Conservation (phyloP, 2,329 filamentous ascomycete genomes). For the Waltergamsia citrina region DNA sequence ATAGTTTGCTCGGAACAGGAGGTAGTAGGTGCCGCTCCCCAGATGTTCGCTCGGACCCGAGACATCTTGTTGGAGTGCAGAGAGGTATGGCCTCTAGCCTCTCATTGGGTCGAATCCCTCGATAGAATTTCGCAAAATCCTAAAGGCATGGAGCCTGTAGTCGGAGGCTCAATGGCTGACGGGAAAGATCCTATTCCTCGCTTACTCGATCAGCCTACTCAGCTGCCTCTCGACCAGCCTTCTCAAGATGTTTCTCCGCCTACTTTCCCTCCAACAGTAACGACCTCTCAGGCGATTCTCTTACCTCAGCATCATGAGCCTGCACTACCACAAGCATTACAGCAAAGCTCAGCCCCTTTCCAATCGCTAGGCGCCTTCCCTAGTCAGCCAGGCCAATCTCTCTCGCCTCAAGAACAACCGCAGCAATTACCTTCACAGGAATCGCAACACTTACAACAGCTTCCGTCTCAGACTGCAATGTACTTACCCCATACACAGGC, state of each 20-base stretch:
- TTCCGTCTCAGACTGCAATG: too few relatives aligned
- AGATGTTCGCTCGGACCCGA: conserved; percentile 35
- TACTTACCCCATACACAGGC: too few relatives aligned
- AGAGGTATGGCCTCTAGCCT: conserved; percentile 41
- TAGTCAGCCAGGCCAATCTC: too few relatives aligned
- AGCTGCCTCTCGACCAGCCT: neutral
- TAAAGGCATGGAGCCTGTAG: conserved; percentile 24
- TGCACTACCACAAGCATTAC: neutral
- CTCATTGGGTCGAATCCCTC: conserved; percentile 41
- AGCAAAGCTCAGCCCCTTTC: too few relatives aligned
- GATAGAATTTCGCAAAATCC: conserved; percentile 36
- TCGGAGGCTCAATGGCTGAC: conserved; percentile 41
- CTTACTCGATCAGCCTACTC: neutral
- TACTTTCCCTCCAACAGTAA: neutral
- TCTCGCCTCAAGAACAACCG: too few relatives aligned
- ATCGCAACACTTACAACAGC: too few relatives aligned
- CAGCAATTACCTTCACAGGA: too few relatives aligned
- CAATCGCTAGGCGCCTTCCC: too few relatives aligned
- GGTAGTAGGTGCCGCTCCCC: conserved; percentile 28
- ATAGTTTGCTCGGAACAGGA: conserved; percentile 30
- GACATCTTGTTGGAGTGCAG: conserved; percentile 36
- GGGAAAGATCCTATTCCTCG: conserved; percentile 24
- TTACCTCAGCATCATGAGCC: neutral
- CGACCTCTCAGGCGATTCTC: neutral
- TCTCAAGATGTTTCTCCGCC: conserved; percentile 5